Conservation (phyloP, 805 yeast species). For the Zygotorulaspora chibaensis region DNA sequence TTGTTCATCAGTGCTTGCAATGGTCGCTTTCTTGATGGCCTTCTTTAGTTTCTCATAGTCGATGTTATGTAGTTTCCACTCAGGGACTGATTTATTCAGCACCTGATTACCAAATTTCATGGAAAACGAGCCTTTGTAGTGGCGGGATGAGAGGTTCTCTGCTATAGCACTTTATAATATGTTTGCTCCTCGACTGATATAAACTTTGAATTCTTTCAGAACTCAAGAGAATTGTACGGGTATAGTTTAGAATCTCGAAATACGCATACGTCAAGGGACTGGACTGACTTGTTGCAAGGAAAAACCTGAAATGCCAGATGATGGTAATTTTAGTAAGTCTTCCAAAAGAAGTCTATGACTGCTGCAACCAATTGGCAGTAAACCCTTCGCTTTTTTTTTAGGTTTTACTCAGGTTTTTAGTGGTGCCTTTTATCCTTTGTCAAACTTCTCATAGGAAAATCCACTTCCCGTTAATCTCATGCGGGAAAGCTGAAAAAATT, state of each 20-base stretch:
- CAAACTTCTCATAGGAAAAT: not conserved
- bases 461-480: too few species aligned
- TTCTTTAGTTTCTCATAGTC: constrained; percentile 76
- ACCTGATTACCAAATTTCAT: constrained; percentile 90
- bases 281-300: too few species aligned
- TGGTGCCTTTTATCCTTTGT: not conserved
- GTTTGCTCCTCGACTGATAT: too few species aligned
- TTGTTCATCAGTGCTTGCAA: constrained; percentile 3
- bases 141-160: not conserved
- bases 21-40: constrained; percentile 56
- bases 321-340: too few species aligned
- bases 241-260: too few species aligned
- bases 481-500: not conserved
- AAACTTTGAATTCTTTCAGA: too few species aligned
- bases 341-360: too few species aligned
- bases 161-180: not conserved
- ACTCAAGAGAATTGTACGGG: too few species aligned
- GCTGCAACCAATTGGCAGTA: not conserved
- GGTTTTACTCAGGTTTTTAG: not conserved
- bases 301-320: too few species aligned
- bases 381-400: too few species aligned
- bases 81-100: constrained; percentile 70
- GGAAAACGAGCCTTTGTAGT: not conserved
- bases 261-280: too few species aligned
- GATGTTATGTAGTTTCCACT: constrained; percentile 81